Evolutionary conservation across 1,284 basidiomycete species (phyloP), one percentile per base, ranked within the genome.

Genomic region (Crepidotus sp.): DNA sequence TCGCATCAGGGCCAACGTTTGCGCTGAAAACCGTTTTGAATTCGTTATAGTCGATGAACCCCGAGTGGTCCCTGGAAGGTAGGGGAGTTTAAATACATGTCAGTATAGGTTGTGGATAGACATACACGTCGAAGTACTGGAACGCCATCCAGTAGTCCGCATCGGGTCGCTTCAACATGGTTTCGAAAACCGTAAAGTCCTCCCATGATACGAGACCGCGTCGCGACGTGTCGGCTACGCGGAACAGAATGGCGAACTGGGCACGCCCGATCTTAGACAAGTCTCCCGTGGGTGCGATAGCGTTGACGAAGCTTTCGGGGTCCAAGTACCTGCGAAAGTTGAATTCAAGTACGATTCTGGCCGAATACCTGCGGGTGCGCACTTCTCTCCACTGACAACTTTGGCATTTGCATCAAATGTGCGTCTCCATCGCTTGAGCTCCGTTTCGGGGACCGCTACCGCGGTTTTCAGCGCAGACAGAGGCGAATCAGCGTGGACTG

Each of bases 71-170:
- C 42, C 87, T 91, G 24, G 2, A 17, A n/a, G n/a, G 11, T 31
- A 25, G 35, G 40, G 4, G 27, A 24, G 11, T n/a, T 25, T 40
- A 30, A 44, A 44, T 51, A 21, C n/a, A n/a, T 30, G 8, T 13
- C 36, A 15, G n/a, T 6, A 11, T 7, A n/a, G 43, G 33, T 22
- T 25, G 17, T 29, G 19, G 19, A 42, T 17, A 25, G 17, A 73
- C 87, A 59, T 67, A 92, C 90, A 84, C 83, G 64, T 97, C 93
- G 61, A 97, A 97, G 61, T 90, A 94, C 60, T 87, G 83, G 71
- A 97, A 97, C 19, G 93, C 93, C 61, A 96, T 92, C 77, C 87
- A 89, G 63, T 94, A 93, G 61, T 94, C 91, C 26, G 92, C 91
- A 64, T 95, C 91, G 33, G 91, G 85, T 56, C 90, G 73, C 63